A percentile compares a stretch with the other conserved stretches of the same genome.
Evolutionary conservation across 495 filamentous ascomycete species (phyloP).

Genomic region (Acidomyces sp.): DNA sequence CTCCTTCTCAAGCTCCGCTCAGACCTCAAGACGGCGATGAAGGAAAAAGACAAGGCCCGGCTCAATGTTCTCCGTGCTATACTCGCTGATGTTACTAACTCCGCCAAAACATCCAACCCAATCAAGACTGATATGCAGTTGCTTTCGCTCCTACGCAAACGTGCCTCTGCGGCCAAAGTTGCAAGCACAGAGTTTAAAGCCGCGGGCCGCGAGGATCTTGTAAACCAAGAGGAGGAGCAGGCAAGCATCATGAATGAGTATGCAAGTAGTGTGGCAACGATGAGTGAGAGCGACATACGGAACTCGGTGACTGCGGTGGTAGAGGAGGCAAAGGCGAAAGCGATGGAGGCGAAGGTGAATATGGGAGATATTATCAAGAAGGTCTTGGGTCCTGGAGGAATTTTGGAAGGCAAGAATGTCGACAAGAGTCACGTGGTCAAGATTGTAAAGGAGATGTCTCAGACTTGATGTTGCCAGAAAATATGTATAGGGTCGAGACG

Average conservation of each 20-base stretch:
- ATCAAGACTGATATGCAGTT: conserved; percentile 47
- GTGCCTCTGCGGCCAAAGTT: conserved; percentile 34
- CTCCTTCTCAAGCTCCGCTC: conserved; percentile 37
- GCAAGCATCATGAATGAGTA: conserved; percentile 45
- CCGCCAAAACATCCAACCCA: conserved; percentile 45
- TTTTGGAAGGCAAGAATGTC: conserved; percentile 5
- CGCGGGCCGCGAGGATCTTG: conserved; percentile 42
- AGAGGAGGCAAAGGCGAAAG: conserved; percentile 30
- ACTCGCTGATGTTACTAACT: conserved; percentile 50
- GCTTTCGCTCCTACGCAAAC: conserved; percentile 45
- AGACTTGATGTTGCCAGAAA: too few species aligned
- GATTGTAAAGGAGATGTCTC: conserved; percentile 2
- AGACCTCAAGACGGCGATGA: conserved; percentile 50
- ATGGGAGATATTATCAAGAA: conserved; percentile 7
- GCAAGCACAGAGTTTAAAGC: conserved; percentile 41
- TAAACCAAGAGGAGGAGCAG: conserved; percentile 45
- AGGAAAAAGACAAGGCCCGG: conserved; percentile 43
- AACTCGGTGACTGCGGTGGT: conserved; percentile 34
- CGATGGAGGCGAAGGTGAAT: conserved; percentile 10
- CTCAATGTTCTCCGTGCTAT: conserved; percentile 46
- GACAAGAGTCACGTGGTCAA: conserved; percentile 4
- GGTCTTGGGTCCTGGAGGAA: conserved; percentile 5
- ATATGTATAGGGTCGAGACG: too few species aligned
- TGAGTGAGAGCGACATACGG: conserved; percentile 36
- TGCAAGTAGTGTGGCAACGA: conserved; percentile 37